Base-by-base conservation (phyloP, 345 rosid genomes). In the Syzygium aromaticum region DNA sequence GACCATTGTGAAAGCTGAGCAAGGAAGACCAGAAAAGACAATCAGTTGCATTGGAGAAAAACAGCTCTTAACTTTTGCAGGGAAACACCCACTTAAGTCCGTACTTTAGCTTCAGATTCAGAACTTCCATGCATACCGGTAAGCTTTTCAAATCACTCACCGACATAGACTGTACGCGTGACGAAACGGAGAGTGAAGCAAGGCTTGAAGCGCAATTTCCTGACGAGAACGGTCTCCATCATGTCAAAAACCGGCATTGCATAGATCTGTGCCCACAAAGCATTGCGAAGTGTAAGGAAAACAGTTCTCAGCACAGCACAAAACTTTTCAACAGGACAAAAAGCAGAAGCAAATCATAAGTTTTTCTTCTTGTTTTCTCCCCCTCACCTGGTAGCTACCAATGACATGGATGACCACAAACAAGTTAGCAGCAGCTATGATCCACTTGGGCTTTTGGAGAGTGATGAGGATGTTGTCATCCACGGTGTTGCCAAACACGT, bases 171-270 rank as follows among this genome's bases (percentile, higher is more conserved):
- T 17, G 92, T 90, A 15, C 98, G 96, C 28, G 94, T 85, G 52
- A 97, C 85, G 43, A 97, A 92, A 5, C 98, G 96, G 43, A 96
- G 96, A 89, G 30, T 85, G 77, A 89, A 90, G 51, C 85, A 87
- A 84, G 98, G 98, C 33, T 17, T 38, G 89, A 95, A 94, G 30
- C 84, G 82, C 92, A 93, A 10, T 88, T 89, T 52, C 90, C 90
- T 95, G 14, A 96, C 97, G 85, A 97, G 86, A 7, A 92, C 61
- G 49, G 96, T 94, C 88, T 97, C 98, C 0, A 95, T n/a, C 98
- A 94, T 94, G 90, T 96, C 98, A 38, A 97, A 97, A 64, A 97
- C 98, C 0, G 96, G 98, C 92, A 97, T 96, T 11, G 97, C 96
- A 51, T 87, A 96, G 16, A 96, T 63, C 94, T 73, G 80, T 73